These are phyloP conservation scores for Ogataea chonburiensis DNA, from an alignment of 805 yeast species.

Conservation along the genomic window DNA sequence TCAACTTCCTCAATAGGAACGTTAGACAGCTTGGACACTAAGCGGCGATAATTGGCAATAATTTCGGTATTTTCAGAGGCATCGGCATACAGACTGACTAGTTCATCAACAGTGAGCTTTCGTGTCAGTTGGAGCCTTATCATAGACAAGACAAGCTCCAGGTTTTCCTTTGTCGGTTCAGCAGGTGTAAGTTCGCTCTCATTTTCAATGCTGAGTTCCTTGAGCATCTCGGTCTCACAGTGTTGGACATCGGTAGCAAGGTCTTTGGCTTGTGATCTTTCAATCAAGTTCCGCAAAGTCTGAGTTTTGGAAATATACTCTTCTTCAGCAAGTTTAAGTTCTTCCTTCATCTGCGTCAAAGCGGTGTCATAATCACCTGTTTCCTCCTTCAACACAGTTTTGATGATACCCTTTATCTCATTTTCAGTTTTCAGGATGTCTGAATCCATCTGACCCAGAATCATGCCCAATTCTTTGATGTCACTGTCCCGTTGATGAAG, in stretches of 20 bases:
- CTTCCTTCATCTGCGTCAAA: slow-evolving; percentile 15
- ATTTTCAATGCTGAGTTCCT: slow-evolving; percentile 15
- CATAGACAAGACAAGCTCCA: slow-evolving; percentile 40
- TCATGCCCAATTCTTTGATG: slow-evolving; percentile 29
- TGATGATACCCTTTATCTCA: slow-evolving; percentile 37
- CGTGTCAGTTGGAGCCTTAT: slow-evolving; percentile 55
- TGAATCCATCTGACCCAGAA: slow-evolving; percentile 31
- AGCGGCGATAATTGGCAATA: slow-evolving; percentile 64
- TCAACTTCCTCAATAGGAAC: slow-evolving; percentile 67
- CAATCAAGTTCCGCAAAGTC: slow-evolving; percentile 32
- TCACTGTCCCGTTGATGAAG: slow-evolving; percentile 43
- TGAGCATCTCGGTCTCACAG: slow-evolving; percentile 32
- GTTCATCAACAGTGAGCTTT: slow-evolving; percentile 51
- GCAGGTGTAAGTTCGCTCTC: slow-evolving; percentile 24
- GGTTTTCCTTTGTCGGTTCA: slow-evolving; percentile 23
- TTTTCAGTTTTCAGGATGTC: slow-evolving; percentile 33
- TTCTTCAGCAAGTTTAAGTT: slow-evolving; percentile 17
- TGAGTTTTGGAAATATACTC: slow-evolving; percentile 23
- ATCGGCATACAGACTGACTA: slow-evolving; percentile 34
- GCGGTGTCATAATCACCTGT: slow-evolving; percentile 30
- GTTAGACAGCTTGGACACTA: slow-evolving; percentile 68
- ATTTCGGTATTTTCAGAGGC: slow-evolving; percentile 48
- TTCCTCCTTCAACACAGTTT: slow-evolving; percentile 26
- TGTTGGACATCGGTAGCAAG: slow-evolving; percentile 43
- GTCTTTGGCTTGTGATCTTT: slow-evolving; percentile 44